These are phyloP conservation scores for Salix purpurea DNA, from an alignment of 345 rosid genomes.

Conservation along the genomic window DNA sequence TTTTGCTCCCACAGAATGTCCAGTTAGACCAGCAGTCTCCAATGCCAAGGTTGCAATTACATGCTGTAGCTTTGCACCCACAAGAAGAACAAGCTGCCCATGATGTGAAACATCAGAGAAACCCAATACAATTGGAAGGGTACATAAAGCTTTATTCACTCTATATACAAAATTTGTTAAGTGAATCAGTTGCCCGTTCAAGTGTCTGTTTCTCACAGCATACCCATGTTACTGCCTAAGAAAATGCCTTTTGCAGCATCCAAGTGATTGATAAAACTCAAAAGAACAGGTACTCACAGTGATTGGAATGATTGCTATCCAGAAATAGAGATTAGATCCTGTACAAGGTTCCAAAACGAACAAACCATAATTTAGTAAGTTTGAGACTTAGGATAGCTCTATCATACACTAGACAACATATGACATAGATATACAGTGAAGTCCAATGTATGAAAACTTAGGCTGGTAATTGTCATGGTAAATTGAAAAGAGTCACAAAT, in stretches of 20 bases:
- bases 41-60: conserved; percentile 83
- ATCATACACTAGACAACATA: background rate
- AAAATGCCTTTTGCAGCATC: background rate
- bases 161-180: background rate
- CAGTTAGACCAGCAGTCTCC: conserved; percentile 61
- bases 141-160: background rate
- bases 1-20: conserved; percentile 42
- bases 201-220: background rate
- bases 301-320: conserved; percentile 89
- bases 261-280: conserved; percentile 6
- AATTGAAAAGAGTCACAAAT: background rate
- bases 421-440: background rate
- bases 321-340: conserved; percentile 97
- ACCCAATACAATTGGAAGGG: background rate
- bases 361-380: background rate
- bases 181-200: background rate
- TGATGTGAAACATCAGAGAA: conserved; percentile 10
- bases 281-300: conserved; percentile 46
- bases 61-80: conserved; percentile 86
- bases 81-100: conserved; percentile 66
- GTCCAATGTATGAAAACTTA: background rate
- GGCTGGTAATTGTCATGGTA: background rate
- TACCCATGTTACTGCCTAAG: background rate
- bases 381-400: background rate
- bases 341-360: conserved; percentile 14